Conservation (phyloP, 768 basidiomycete species). For the Lentinula sp. region DNA sequence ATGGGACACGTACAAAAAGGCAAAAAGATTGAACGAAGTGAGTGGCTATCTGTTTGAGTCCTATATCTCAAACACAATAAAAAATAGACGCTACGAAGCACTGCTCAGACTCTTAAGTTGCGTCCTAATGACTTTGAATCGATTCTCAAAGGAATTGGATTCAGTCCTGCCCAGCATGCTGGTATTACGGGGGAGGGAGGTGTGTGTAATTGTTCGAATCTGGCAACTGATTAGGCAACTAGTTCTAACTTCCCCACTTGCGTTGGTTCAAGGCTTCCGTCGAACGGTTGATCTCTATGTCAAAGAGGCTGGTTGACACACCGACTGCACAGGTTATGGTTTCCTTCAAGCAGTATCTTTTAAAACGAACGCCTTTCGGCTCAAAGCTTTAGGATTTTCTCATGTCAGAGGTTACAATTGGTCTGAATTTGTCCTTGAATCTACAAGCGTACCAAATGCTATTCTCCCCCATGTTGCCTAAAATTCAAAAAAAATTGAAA, state of each 20-base stretch:
- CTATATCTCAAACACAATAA: slow-evolving; percentile 12
- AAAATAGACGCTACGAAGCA: slow-evolving; percentile 46
- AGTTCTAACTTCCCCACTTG: background rate
- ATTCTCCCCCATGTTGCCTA: too few relatives aligned
- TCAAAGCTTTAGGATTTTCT: too few relatives aligned
- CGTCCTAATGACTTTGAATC: slow-evolving; percentile 59
- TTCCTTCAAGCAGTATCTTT: too few relatives aligned
- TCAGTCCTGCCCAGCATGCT: slow-evolving; percentile 25
- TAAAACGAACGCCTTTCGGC: too few relatives aligned
- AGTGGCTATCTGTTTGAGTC: slow-evolving; percentile 5
- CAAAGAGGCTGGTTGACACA: background rate
- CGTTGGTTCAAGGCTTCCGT: slow-evolving; percentile 40
- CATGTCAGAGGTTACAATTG: too few relatives aligned
- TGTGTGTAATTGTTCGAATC: slow-evolving; percentile 16
- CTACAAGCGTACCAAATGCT: too few relatives aligned
- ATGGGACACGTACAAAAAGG: slow-evolving; percentile 81
- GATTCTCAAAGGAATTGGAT: slow-evolving; percentile 28
- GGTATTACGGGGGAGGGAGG: slow-evolving; percentile 63
- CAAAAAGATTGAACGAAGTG: slow-evolving; percentile 61
- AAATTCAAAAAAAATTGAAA: too few relatives aligned
- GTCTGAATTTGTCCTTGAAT: too few relatives aligned
- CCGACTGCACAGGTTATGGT: too few relatives aligned
- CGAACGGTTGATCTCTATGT: slow-evolving; percentile 58
- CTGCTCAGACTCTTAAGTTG: slow-evolving; percentile 45
- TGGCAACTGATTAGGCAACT: background rate